phyloP scores from a whole-genome alignment of 139 green algal species.

The Coelastrella sp. region DNA sequence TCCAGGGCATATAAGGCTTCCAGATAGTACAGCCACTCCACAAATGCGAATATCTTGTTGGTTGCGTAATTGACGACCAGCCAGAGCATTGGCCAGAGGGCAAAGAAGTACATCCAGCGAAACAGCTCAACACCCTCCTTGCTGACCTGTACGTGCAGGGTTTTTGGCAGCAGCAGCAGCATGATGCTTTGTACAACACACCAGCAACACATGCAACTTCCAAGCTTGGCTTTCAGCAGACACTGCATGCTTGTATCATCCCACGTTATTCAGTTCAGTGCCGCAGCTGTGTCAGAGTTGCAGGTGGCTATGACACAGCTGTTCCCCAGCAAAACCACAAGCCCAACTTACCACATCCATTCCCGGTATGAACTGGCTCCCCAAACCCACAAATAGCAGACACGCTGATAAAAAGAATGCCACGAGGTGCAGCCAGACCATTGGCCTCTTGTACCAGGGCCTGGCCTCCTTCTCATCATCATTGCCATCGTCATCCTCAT shows the following conservation, averaged over 20 bases:
- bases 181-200: too few relatives aligned
- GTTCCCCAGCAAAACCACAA: too few relatives aligned
- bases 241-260: too few relatives aligned
- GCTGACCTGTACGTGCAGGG: slow-evolving; percentile 22
- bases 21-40: slow-evolving; percentile 14
- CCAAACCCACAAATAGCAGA: slow-evolving; percentile 25
- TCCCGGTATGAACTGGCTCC: slow-evolving; percentile 4
- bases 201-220: too few relatives aligned
- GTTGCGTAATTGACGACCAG: slow-evolving; percentile 28
- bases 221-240: too few relatives aligned
- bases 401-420: not conserved
- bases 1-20: slow-evolving; percentile 39
- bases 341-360: not conserved
- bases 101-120: slow-evolving; percentile 54
- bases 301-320: too few relatives aligned
- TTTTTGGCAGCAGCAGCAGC: too few relatives aligned
- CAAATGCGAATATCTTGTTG: slow-evolving; percentile 22
- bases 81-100: slow-evolving; percentile 37
- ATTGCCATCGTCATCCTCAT: slow-evolving; percentile 34
- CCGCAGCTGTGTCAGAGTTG: too few relatives aligned
- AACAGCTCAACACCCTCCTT: slow-evolving; percentile 40
- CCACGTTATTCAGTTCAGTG: too few relatives aligned
- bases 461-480: not conserved
- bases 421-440: slow-evolving; percentile 27
- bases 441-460: slow-evolving; percentile 20